Conservation (phyloP, 202 grass and related monocot species). For the Hordeum pubiflorum region DNA sequence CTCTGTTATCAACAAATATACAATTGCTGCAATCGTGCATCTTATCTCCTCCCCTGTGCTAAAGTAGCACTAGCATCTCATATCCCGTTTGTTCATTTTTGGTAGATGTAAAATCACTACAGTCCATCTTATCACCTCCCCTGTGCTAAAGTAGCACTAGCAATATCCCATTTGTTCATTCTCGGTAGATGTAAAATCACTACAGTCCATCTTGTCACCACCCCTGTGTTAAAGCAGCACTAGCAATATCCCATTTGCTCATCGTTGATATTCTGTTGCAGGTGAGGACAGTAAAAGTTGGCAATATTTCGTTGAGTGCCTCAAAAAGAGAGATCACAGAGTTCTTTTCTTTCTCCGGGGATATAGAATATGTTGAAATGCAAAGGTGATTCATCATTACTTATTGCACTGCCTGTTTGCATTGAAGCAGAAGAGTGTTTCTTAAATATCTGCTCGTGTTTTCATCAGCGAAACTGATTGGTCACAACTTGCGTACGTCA, state of each 20-base stretch:
- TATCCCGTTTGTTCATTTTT: conserved; percentile 8
- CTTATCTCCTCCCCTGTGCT: not conserved
- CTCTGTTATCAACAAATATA: not conserved
- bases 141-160: not conserved
- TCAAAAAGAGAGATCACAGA: conserved; percentile 83
- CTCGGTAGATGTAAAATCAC: not conserved
- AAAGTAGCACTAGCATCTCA: not conserved
- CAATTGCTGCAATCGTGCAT: not conserved
- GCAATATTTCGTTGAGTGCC: conserved; percentile 74
- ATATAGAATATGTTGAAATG: conserved; percentile 96
- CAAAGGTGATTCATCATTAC: conserved; percentile 49
- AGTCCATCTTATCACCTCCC: not conserved
- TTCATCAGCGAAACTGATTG: conserved; percentile 74
- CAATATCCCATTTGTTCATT: not conserved
- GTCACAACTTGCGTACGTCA: conserved; percentile 87
- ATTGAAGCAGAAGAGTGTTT: conserved; percentile 4
- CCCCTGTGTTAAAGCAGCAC: not conserved
- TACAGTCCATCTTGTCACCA: not conserved
- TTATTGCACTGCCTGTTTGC: not conserved
- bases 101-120: not conserved
- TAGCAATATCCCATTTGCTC: conserved; percentile 2
- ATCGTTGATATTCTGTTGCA: conserved; percentile 22
- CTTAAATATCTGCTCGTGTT: conserved; percentile 17
- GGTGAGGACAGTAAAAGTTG: conserved; percentile 81
- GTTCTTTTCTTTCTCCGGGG: conserved; percentile 97